phyloP scores from a whole-genome alignment of 768 basidiomycete species.

The Serpula lacrymans region DNA sequence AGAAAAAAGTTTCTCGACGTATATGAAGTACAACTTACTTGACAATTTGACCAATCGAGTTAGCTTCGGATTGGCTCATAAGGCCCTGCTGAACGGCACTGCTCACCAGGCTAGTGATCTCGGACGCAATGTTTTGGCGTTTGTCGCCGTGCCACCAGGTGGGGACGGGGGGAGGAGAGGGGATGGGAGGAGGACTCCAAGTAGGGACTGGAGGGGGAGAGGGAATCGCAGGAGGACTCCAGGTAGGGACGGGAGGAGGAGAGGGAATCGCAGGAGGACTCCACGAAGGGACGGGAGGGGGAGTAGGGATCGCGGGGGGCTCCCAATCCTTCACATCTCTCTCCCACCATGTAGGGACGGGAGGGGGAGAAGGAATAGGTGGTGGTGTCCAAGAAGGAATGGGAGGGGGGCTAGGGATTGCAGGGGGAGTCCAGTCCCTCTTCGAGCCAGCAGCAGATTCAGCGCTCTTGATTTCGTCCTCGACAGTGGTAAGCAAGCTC shows the following conservation, averaged over 20 bases:
- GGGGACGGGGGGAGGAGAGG: slow-evolving; percentile 9
- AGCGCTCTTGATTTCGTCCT: too few relatives aligned
- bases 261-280: slow-evolving; percentile 3
- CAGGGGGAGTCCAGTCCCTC: slow-evolving; percentile 6
- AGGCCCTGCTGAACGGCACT: slow-evolving; percentile 6
- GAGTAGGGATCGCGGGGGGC: too few relatives aligned
- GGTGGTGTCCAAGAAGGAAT: slow-evolving; percentile 8
- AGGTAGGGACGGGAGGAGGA: background rate
- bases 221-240: too few relatives aligned
- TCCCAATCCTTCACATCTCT: too few relatives aligned
- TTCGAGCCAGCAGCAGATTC: too few relatives aligned
- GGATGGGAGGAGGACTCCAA: slow-evolving; percentile 8
- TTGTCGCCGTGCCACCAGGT: slow-evolving; percentile 8
- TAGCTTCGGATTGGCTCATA: slow-evolving; percentile 3
- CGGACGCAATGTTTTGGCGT: slow-evolving; percentile 2
- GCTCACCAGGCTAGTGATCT: slow-evolving; percentile 4
- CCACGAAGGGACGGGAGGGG: too few relatives aligned
- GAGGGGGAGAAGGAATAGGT: slow-evolving; percentile 8
- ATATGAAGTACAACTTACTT: background rate
- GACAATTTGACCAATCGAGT: slow-evolving; percentile 1
- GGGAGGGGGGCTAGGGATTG: slow-evolving; percentile 9
- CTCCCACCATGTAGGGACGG: slow-evolving; percentile 1
- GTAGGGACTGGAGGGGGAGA: too few relatives aligned
- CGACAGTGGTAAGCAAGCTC: too few relatives aligned
- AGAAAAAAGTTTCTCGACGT: background rate